Evolutionary conservation across 306 rosid genomes (phyloP).

Genomic region (Dicorynia guianensis): DNA sequence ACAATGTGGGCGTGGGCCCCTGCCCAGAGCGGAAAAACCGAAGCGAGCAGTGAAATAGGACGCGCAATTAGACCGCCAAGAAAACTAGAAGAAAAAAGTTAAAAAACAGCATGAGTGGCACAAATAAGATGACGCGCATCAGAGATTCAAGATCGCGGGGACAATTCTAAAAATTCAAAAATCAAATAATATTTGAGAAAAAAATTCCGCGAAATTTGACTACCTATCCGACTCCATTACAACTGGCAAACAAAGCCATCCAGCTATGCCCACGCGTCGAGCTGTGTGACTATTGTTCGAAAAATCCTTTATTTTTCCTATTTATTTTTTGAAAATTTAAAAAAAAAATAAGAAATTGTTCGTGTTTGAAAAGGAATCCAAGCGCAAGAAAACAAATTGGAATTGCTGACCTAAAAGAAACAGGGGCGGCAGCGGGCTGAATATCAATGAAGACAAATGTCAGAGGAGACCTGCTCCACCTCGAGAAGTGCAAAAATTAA

Average conservation of each 20-base stretch:
- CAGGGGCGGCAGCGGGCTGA: too few species aligned
- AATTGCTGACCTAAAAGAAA: too few species aligned
- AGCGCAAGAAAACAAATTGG: too few species aligned
- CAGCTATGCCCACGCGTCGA: conserved; percentile 54
- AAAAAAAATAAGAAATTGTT: too few species aligned
- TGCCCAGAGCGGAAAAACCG: not conserved
- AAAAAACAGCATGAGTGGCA: not conserved
- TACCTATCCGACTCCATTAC: conserved; percentile 29
- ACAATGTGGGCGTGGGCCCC: conserved; percentile 32
- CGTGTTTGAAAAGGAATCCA: too few species aligned
- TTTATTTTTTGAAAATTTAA: too few species aligned
- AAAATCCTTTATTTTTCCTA: not conserved
- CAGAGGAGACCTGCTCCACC: too few species aligned
- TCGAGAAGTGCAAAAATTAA: too few species aligned
- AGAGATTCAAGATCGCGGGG: conserved; percentile 37
- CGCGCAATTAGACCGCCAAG: not conserved
- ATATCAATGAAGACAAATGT: too few species aligned
- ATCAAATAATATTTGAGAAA: not conserved
- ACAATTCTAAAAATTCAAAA: conserved; percentile 21
- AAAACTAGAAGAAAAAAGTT: not conserved
- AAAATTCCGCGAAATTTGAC: conserved; percentile 31
- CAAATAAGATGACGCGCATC: not conserved
- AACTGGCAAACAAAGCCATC: conserved; percentile 46
- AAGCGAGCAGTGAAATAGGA: conserved; percentile 11
- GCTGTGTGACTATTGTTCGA: conserved; percentile 26